Conservation (phyloP, 257 asterid genomes). For the Echium plantagineum region DNA sequence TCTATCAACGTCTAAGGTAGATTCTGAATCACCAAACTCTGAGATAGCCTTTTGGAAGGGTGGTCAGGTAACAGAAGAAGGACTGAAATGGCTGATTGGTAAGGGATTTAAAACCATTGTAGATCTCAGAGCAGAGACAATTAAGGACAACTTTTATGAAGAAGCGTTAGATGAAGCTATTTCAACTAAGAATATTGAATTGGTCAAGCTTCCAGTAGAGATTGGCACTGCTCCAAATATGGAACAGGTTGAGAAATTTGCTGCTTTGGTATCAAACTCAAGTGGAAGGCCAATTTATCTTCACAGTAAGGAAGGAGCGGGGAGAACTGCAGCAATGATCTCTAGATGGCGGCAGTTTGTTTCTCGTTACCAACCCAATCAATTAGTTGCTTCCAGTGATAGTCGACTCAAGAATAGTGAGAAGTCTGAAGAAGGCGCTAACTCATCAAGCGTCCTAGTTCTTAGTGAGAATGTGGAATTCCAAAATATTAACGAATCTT, state of each 20-base stretch:
- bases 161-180: conserved; percentile 37
- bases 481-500: conserved; percentile 13
- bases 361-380: conserved; percentile 33
- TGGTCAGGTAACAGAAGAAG: conserved; percentile 89
- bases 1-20: conserved; percentile 41
- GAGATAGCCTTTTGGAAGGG: conserved; percentile 88
- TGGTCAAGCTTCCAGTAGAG: conserved; percentile 73
- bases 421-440: conserved; percentile 23
- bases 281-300: conserved; percentile 59
- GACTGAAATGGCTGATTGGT: conserved; percentile 68
- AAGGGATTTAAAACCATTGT: conserved; percentile 74
- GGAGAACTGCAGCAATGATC: conserved; percentile 77
- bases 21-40: conserved; percentile 20
- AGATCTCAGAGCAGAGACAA: conserved; percentile 84
- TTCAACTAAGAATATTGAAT: conserved; percentile 45
- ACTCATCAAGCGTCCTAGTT: conserved; percentile 17
- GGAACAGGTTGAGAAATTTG: conserved; percentile 66
- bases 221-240: conserved; percentile 69
- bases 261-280: conserved; percentile 54
- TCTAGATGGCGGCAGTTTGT: conserved; percentile 86
- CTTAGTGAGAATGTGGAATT: conserved; percentile 30
- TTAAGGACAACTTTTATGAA: conserved; percentile 74
- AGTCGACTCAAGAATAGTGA: conserved; percentile 17
- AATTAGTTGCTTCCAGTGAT: conserved; percentile 22
- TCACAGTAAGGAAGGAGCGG: conserved; percentile 87